A percentile compares a stretch with the other conserved stretches of the same genome.
These are phyloP conservation scores for Macrolepiota albuminosa DNA, from an alignment of 768 basidiomycete genomes.

Conservation along the genomic window DNA sequence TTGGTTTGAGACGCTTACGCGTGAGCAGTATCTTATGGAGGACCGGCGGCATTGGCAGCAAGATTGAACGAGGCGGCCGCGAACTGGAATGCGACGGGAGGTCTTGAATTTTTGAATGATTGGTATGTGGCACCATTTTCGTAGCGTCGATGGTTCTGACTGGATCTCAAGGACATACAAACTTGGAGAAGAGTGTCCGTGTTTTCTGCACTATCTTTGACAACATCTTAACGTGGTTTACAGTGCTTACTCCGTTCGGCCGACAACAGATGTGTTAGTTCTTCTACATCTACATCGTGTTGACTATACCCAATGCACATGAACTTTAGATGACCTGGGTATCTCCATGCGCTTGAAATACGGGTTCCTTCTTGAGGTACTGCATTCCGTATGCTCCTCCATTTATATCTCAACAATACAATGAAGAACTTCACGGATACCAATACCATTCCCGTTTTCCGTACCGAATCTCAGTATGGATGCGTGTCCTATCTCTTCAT, in stretches of 20 bases:
- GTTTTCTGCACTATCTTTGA: slow-evolving; percentile 1
- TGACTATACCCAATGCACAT: not conserved
- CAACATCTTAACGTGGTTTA: slow-evolving; percentile 3
- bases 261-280: slow-evolving; percentile 76
- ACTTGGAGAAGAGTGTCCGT: slow-evolving; percentile 77
- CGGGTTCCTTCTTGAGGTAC: slow-evolving; percentile 65
- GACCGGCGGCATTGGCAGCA: slow-evolving; percentile 51
- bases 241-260: slow-evolving; percentile 88
- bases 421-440: slow-evolving; percentile 52
- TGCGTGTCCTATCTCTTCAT: not conserved
- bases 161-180: slow-evolving; percentile 67
- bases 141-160: not conserved
- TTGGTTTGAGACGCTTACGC: not conserved
- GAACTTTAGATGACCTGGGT: slow-evolving; percentile 51
- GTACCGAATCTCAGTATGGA: slow-evolving; percentile 66
- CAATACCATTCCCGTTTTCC: slow-evolving; percentile 68
- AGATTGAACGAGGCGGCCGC: slow-evolving; percentile 50
- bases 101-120: slow-evolving; percentile 71
- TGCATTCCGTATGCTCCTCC: not conserved
- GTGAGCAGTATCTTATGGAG: slow-evolving; percentile 52
- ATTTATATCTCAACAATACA: not conserved
- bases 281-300: not conserved
- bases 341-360: slow-evolving; percentile 75
- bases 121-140: slow-evolving; percentile 51
- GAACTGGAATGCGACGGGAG: slow-evolving; percentile 60